Base-by-base conservation (phyloP, 2,329 filamentous ascomycete genomes). In the Ceratocystis cacaofunesta region DNA sequence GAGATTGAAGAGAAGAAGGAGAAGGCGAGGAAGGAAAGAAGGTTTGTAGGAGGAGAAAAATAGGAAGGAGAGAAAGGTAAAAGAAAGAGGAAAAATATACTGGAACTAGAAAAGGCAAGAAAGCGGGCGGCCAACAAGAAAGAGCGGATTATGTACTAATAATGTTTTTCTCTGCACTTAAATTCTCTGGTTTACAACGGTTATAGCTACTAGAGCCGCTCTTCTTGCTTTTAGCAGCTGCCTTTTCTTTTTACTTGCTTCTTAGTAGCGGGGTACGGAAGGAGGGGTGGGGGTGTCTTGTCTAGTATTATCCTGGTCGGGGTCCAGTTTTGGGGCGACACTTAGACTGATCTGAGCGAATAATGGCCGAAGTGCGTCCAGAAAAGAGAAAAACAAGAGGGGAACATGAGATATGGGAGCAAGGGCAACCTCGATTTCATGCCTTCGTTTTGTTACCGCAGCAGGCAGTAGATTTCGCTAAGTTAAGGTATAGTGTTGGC, bases 1-100 rank as follows among this genome's bases (percentile, higher is more conserved):
- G 36, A 41, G 36, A 4, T 12, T 41, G 66, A 41, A 48, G 22
- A 44, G 15, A 32, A 64, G 36, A 62, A 61, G 62, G 61, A 25
- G 65, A 68, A 69, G 67, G 69, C 55, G 63, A 68, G 69, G 68
- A 67, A 68, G 65, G 65, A 65, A 58, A 66, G 65, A 62, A 19
- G 44, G 44, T 17, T 48, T 48, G 44, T 17, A 48, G n/a, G 44
- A 61, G 62, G 57, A 64, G 48, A 65, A 68, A 69, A 64, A 62
- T 50, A 67, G 62, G 52, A 61, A 63, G 65, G 62, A 64, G 19
- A 43, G 46, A 50, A 25, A 65, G 58, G 58, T 41, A 65, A 52
- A n/a, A 60, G 58, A 57, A 55, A 65, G 22, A 58, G n/a, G 41
- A 41, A 64, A 32, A 61, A 48, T 44, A 67, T 52, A 43, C 32